These are phyloP conservation scores for Rhizophagus prolifer DNA, from an alignment of 192 early-diverging fungal genomes.

Conservation along the genomic window DNA sequence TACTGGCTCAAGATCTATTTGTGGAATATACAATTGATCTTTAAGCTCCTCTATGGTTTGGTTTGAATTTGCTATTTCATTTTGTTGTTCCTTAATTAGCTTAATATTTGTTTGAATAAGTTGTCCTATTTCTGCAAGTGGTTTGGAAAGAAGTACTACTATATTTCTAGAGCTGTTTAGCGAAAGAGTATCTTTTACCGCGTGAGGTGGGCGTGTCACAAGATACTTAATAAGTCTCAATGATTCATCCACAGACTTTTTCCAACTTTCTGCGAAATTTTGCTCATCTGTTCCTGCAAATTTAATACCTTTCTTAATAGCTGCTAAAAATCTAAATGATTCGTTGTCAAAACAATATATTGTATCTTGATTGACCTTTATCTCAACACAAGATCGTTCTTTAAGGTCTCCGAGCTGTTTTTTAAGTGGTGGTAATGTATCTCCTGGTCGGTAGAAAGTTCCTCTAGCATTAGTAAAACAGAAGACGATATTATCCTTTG, in stretches of 20 bases:
- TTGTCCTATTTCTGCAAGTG: constrained; percentile 34
- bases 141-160: constrained; percentile 28
- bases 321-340: constrained; percentile 25
- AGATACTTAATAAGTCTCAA: constrained; percentile 26
- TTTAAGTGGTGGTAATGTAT: constrained; percentile 18
- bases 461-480: constrained; percentile 33
- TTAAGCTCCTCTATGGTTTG: constrained; percentile 26
- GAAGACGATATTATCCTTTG: constrained; percentile 35
- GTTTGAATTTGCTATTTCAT: constrained; percentile 28
- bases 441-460: constrained; percentile 11
- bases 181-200: constrained; percentile 32
- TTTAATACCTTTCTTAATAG: constrained; percentile 23
- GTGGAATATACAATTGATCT: constrained; percentile 14
- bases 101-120: constrained; percentile 31
- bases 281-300: constrained; percentile 21
- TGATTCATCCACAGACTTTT: constrained; percentile 32
- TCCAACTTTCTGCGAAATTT: constrained; percentile 33
- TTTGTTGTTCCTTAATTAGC: constrained; percentile 20
- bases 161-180: constrained; percentile 31
- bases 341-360: too few relatives aligned
- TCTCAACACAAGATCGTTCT: not conserved
- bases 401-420: constrained; percentile 27
- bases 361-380: too few relatives aligned
- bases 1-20: constrained; percentile 32
- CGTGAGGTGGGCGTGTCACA: constrained; percentile 26